Conservation (phyloP, 192 early-diverging fungal species). For the Pilobolus umbonatus region DNA sequence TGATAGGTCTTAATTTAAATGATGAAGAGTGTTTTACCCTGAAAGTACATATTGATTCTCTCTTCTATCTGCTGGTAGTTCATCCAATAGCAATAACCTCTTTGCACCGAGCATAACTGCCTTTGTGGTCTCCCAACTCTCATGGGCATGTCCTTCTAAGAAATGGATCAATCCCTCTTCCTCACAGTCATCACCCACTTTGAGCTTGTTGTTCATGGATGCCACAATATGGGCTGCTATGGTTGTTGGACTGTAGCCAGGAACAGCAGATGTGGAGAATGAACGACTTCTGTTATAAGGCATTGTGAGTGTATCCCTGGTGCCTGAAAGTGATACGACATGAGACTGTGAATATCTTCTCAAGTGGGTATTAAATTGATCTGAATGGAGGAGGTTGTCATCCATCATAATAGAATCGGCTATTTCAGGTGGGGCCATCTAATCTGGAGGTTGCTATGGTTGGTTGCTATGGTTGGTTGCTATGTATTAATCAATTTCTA, state of each 20-base stretch:
- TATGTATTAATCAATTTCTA: too few relatives aligned
- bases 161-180: slow-evolving; percentile 40
- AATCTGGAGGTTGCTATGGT: too few relatives aligned
- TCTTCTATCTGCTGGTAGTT: slow-evolving; percentile 49
- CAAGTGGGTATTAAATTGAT: background rate
- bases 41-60: slow-evolving; percentile 49
- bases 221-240: slow-evolving; percentile 4
- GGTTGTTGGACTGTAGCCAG: background rate
- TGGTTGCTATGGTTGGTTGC: too few relatives aligned
- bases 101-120: slow-evolving; percentile 46
- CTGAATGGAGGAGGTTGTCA: background rate
- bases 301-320: background rate
- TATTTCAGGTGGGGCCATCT: background rate
- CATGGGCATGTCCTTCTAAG: slow-evolving; percentile 43
- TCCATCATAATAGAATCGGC: too few relatives aligned
- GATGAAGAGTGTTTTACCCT: slow-evolving; percentile 31
- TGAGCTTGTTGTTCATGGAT: slow-evolving; percentile 13
- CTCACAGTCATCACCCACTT: slow-evolving; percentile 39
- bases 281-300: slow-evolving; percentile 10
- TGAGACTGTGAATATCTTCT: slow-evolving; percentile 7
- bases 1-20: background rate
- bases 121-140: slow-evolving; percentile 40
- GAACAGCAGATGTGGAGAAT: background rate
- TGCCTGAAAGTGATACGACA: background rate
- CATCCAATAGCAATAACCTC: slow-evolving; percentile 45